Evolutionary conservation across 148 eudicot genomes (phyloP).

Genomic region (Rhododendron ferrugineum): DNA sequence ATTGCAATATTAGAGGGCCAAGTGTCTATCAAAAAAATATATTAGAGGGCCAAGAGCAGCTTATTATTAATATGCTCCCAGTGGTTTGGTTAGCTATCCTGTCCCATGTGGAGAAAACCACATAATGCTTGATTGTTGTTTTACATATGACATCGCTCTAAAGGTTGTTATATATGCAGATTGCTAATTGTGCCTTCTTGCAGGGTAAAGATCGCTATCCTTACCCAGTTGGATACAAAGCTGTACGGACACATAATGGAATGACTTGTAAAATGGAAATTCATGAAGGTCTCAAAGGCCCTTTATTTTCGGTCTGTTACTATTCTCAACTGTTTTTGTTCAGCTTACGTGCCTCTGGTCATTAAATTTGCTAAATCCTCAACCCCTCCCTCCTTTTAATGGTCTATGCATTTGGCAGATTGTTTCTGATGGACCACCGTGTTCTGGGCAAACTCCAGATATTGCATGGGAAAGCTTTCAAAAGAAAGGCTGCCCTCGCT

Average conservation of each 20-base stretch:
- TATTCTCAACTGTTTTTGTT: conserved; percentile 2
- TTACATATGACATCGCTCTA: not conserved
- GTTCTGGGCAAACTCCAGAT: conserved; percentile 91
- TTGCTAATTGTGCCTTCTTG: conserved; percentile 10
- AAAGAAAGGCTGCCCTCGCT: conserved; percentile 54
- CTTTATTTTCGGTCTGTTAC: conserved; percentile 63
- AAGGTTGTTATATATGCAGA: not conserved
- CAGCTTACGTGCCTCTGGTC: not conserved
- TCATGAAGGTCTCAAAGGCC: conserved; percentile 78
- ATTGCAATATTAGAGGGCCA: too few relatives aligned
- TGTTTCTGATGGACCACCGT: conserved; percentile 62
- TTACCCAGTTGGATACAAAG: conserved; percentile 83
- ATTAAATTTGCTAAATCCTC: not conserved
- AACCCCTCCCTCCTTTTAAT: not conserved
- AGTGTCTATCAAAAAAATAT: not conserved
- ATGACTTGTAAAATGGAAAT: conserved; percentile 71
- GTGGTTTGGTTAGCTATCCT: not conserved
- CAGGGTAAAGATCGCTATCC: conserved; percentile 98
- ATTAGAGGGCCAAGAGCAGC: not conserved
- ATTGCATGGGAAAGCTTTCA: conserved; percentile 87
- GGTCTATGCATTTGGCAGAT: conserved; percentile 38
- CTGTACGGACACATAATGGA: conserved; percentile 62
- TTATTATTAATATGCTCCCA: not conserved
- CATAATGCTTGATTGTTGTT: not conserved
- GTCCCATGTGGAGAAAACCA: not conserved